Conservation (phyloP, 2,329 filamentous ascomycete genomes). For the Corinectria fuckeliana region DNA sequence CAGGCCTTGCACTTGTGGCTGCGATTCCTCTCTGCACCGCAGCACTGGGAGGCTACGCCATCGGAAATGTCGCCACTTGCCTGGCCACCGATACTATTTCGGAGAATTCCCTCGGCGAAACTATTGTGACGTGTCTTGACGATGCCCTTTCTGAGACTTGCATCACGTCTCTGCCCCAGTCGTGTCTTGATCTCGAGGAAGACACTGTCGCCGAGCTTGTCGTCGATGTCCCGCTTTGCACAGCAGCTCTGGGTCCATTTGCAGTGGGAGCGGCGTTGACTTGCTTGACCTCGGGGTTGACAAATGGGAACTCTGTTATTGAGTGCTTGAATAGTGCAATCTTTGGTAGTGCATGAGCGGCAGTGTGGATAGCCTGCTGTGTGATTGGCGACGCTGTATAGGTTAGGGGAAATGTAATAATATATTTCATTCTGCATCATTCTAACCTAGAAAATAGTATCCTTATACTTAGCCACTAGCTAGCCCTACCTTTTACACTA, state of each 20-base stretch:
- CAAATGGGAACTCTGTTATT: neutral
- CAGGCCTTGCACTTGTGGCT: conserved; percentile 14
- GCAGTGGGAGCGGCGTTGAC: conserved; percentile 4
- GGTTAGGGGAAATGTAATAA: neutral
- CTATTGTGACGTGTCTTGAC: conserved; percentile 14
- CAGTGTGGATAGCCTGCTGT: neutral
- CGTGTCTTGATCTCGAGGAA: conserved; percentile 7
- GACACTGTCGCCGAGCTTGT: neutral
- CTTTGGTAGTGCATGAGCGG: neutral
- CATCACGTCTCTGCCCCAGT: conserved; percentile 12
- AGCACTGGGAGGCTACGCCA: conserved; percentile 19
- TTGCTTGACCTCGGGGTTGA: conserved; percentile 8
- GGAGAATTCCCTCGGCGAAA: neutral
- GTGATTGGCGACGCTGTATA: neutral
- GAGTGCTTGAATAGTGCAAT: neutral
- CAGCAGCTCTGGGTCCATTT: conserved; percentile 13
- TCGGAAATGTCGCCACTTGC: conserved; percentile 5
- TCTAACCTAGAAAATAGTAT: neutral
- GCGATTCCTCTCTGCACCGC: conserved; percentile 17
- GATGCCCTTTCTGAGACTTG: conserved; percentile 8
- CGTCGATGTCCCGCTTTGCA: conserved; percentile 12
- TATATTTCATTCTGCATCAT: neutral
- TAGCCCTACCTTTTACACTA: no score
- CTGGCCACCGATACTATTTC: conserved; percentile 3
- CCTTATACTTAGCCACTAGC: no score